phyloP scores from a whole-genome alignment of 2,329 filamentous ascomycete species.

The Colletotrichum horii region DNA sequence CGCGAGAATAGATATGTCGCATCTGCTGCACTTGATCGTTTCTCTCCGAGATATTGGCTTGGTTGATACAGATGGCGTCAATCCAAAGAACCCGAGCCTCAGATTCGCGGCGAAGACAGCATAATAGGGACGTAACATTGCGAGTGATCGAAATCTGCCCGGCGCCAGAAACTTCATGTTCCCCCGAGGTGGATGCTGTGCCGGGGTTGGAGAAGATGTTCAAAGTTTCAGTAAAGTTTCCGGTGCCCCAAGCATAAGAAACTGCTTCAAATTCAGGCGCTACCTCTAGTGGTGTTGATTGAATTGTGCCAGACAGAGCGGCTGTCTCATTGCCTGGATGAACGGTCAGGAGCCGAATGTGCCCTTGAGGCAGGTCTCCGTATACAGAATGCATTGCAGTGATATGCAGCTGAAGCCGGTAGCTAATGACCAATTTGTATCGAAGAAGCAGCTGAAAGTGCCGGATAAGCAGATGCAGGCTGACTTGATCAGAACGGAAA shows the following conservation, averaged over 20 bases:
- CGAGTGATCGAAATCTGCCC: neutral
- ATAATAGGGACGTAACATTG: neutral
- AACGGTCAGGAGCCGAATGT: neutral
- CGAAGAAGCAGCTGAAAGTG: too few species aligned
- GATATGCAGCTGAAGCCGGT: neutral
- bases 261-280: conserved; percentile 25
- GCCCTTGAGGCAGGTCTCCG: neutral
- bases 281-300: neutral
- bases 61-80: conserved; percentile 25
- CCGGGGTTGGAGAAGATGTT: neutral
- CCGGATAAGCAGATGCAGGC: too few species aligned
- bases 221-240: neutral
- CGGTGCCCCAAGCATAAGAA: conserved; percentile 26
- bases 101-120: conserved; percentile 8
- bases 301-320: neutral
- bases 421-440: neutral
- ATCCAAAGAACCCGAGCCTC: conserved; percentile 15
- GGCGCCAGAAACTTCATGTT: neutral
- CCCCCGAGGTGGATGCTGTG: neutral
- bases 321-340: neutral
- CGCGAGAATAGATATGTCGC: conserved; percentile 7
- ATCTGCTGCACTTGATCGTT: conserved; percentile 17
- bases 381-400: neutral
- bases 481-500: neutral
- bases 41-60: conserved; percentile 12